phyloP scores from a whole-genome alignment of 805 yeast genomes.

The Suhomyces sp. region DNA sequence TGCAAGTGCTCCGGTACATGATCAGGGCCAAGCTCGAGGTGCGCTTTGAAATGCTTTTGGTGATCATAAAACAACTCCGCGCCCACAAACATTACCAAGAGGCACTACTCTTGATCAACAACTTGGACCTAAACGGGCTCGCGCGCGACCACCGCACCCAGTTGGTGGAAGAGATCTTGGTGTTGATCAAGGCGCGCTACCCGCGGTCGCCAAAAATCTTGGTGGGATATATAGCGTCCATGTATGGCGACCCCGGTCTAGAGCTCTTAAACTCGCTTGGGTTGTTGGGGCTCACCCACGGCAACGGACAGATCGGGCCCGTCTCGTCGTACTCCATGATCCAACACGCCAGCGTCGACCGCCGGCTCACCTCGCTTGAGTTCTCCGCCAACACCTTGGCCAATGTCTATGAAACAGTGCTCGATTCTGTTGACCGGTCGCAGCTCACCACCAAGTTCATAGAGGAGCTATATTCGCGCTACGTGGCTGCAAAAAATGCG shows the following conservation, averaged over 20 bases:
- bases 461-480: constrained; percentile 18
- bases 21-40: constrained; percentile 23
- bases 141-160: constrained; percentile 13
- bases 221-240: constrained; percentile 33
- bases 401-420: constrained; percentile 22
- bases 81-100: constrained; percentile 28
- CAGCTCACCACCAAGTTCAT: constrained; percentile 17
- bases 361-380: constrained; percentile 18
- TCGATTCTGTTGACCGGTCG: constrained; percentile 14
- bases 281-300: constrained; percentile 24
- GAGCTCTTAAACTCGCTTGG: constrained; percentile 24
- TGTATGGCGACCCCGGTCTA: constrained; percentile 17
- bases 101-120: constrained; percentile 33
- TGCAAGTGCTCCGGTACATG: constrained; percentile 33
- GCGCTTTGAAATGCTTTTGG: constrained; percentile 20
- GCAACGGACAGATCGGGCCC: constrained; percentile 15
- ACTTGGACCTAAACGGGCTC: constrained; percentile 22
- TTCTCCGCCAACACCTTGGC: constrained; percentile 19
- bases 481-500: constrained; percentile 10
- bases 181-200: constrained; percentile 28
- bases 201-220: constrained; percentile 31
- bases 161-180: constrained; percentile 30
- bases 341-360: constrained; percentile 32
- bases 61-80: constrained; percentile 30
- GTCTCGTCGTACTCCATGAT: constrained; percentile 13